These are phyloP conservation scores for Cladosporium phlei DNA, from an alignment of 2,329 filamentous ascomycete genomes.

Conservation along the genomic window DNA sequence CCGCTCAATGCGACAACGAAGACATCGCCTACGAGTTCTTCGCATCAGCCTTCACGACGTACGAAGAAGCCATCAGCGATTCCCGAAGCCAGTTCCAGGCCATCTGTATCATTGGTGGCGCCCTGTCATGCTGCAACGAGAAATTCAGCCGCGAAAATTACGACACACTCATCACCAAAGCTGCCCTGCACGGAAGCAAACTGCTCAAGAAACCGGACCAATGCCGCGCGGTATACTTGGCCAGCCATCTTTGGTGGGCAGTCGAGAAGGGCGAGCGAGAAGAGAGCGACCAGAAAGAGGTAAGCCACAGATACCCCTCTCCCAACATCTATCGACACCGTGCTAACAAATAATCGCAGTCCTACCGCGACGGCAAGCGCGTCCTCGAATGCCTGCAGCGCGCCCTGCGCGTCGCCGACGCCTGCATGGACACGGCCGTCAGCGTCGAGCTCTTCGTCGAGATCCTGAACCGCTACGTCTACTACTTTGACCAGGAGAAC, in stretches of 20 bases:
- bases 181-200: conserved; percentile 92
- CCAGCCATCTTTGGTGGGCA: conserved; percentile 97
- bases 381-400: conserved; percentile 95
- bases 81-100: conserved; percentile 97
- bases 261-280: conserved; percentile 82
- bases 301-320: conserved; percentile 10
- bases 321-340: conserved; percentile 1
- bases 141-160: conserved; percentile 92
- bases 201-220: conserved; percentile 96
- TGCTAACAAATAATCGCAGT: conserved; percentile 47
- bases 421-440: conserved; percentile 97
- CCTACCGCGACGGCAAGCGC: conserved; percentile 95
- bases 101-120: conserved; percentile 87
- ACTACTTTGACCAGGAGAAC: conserved; percentile 99
- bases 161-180: conserved; percentile 97
- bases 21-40: conserved; percentile 98
- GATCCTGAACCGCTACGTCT: conserved; percentile 96
- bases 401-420: conserved; percentile 90
- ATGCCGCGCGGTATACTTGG: conserved; percentile 91
- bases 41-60: conserved; percentile 95
- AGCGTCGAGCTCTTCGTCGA: conserved; percentile 98
- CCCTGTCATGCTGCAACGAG: conserved; percentile 79
- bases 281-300: conserved; percentile 27
- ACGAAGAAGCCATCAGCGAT: conserved; percentile 93
- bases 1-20: conserved; percentile 85